Conservation (phyloP, 1,284 basidiomycete species). For the Ceratobasidium sp. region DNA sequence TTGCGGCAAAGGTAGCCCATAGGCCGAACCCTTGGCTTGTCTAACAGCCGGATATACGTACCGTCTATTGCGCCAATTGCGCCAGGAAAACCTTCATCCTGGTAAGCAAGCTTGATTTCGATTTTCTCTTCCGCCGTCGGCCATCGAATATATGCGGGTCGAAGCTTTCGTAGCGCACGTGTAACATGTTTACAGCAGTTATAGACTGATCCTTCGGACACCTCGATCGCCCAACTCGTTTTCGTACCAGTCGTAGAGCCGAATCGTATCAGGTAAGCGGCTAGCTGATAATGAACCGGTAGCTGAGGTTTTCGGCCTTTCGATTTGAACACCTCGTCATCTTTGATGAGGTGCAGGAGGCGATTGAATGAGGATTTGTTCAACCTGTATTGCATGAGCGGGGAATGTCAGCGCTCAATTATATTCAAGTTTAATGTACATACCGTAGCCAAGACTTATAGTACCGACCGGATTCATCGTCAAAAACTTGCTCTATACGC, state of each 20-base stretch:
- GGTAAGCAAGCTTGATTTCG: neutral
- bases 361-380: neutral
- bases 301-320: neutral
- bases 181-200: neutral
- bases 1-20: neutral
- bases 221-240: neutral
- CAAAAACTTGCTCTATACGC: neutral
- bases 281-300: neutral
- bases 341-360: neutral
- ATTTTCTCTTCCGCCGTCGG: neutral
- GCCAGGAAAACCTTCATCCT: neutral
- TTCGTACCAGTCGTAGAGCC: neutral
- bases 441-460: slow-evolving; percentile 13
- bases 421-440: no score
- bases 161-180: neutral
- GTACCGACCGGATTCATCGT: neutral
- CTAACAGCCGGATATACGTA: neutral
- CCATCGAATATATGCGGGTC: neutral
- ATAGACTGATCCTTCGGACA: neutral
- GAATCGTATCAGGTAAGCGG: slow-evolving; percentile 2
- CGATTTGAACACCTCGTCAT: neutral
- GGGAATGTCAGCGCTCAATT: no score
- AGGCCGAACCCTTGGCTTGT: neutral
- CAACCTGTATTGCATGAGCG: no score
- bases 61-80: neutral